These are phyloP conservation scores for Naematelia aurantialba DNA, from an alignment of 768 basidiomycete genomes.

Conservation along the genomic window DNA sequence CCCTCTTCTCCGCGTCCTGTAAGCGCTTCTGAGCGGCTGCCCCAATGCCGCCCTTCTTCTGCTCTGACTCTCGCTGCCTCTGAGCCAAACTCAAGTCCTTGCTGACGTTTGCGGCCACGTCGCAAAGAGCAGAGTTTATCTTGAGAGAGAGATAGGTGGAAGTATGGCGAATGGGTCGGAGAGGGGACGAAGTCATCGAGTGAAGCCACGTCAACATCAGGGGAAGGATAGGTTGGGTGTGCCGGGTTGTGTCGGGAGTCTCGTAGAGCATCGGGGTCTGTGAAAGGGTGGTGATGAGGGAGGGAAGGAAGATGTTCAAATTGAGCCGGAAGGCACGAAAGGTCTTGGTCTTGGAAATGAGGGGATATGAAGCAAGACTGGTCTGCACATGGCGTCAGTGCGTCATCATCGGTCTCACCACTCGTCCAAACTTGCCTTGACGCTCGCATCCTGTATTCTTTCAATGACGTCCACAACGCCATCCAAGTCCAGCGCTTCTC, in stretches of 20 bases:
- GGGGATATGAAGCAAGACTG: conserved; percentile 78
- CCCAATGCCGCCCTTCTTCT: conserved; percentile 65
- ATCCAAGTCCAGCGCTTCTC: conserved; percentile 85
- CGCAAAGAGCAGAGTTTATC: conserved; percentile 79
- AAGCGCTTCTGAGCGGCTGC: conserved; percentile 44
- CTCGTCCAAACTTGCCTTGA: conserved; percentile 17
- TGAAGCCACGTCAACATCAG: conserved; percentile 88
- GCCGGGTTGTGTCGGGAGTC: conserved; percentile 26
- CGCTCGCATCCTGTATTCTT: conserved; percentile 72
- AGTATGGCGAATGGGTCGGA: conserved; percentile 92
- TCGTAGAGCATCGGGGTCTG: conserved; percentile 76
- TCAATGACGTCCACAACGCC: conserved; percentile 75
- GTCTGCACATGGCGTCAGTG: conserved; percentile 15
- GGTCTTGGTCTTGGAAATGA: conserved; percentile 76
- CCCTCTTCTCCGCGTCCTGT: conserved; percentile 64
- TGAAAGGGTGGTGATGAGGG: conserved; percentile 71
- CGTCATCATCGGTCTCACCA: conserved; percentile 5
- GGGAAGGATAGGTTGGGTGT: conserved; percentile 61
- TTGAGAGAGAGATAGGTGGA: conserved; percentile 87
- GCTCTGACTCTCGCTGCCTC: conserved; percentile 82
- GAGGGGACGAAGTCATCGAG: conserved; percentile 89
- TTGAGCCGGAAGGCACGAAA: conserved; percentile 85
- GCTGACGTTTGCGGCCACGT: conserved; percentile 77
- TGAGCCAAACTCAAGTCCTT: conserved; percentile 80
- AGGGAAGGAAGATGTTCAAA: conserved; percentile 76